A percentile compares a stretch with the other conserved stretches of the same genome.
phyloP scores from a whole-genome alignment of 768 basidiomycete genomes.

The Boletus sensibilis region DNA sequence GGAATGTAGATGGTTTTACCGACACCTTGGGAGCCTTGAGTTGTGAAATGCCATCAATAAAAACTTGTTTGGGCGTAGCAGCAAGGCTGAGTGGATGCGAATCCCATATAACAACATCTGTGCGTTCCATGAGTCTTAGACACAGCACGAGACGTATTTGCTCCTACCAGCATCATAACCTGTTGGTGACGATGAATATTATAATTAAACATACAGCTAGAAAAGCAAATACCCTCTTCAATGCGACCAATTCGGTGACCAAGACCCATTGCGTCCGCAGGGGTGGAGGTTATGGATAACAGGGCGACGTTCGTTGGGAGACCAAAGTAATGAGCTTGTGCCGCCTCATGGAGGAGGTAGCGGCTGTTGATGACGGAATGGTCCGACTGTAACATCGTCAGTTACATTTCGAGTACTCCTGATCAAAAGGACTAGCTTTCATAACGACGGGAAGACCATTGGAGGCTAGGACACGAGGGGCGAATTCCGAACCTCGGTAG shows the following conservation, averaged over 20 bases:
- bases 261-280: conserved; percentile 66
- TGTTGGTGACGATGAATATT: not conserved
- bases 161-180: conserved; percentile 49
- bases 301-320: conserved; percentile 58
- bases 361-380: conserved; percentile 62
- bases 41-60: conserved; percentile 84
- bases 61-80: conserved; percentile 72
- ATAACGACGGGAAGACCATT: conserved; percentile 67
- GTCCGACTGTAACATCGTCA: conserved; percentile 42
- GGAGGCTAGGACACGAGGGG: conserved; percentile 69
- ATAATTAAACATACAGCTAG: not conserved
- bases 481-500: conserved; percentile 78
- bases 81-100: conserved; percentile 73
- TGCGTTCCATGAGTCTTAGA: not conserved
- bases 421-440: conserved; percentile 51
- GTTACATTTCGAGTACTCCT: not conserved
- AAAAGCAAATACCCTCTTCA: conserved; percentile 38
- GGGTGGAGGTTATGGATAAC: conserved; percentile 62
- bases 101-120: conserved; percentile 74
- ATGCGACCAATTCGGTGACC: conserved; percentile 73
- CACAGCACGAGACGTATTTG: not conserved
- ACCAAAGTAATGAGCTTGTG: conserved; percentile 68
- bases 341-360: conserved; percentile 70
- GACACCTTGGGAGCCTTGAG: conserved; percentile 46
- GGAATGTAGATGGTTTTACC: conserved; percentile 40